Base-by-base conservation (phyloP, 805 yeast genomes). In the Metschnikowia drakensbergensis region DNA sequence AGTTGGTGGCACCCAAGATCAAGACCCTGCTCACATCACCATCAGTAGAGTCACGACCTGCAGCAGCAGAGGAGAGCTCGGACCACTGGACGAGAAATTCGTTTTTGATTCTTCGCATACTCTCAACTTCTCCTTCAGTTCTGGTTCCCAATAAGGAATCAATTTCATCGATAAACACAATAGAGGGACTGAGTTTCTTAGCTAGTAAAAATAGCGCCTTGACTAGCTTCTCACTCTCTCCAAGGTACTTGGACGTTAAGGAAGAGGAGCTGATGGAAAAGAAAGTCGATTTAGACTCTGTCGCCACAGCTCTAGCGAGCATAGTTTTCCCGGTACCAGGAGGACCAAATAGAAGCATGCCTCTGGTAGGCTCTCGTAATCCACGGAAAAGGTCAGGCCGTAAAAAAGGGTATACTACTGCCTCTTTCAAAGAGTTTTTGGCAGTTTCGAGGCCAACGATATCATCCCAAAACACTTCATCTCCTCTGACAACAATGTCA, bases 281-380 rank as follows among this genome's bases (percentile, higher is more conserved):
- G 62, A 92, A 92, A 0, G 97, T 91, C 0, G 96, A 88, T 51
- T 86, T 84, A 6, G 96, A 86, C 69, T 94, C 98, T 2, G 95
- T 88, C 2, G 97, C 98, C 3, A 94, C 97, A 0, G 98, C 96
- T 54, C 96, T 76, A 0, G 97, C 97, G 56, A 92, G 77, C 98
- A 92, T 91, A 0, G 97, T 91, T 62, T 94, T 92, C 48, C 98
- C 98, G 0, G 98, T 92, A n/a, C 99, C 99, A 0, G 98, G 97
- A 2, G 99, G 98, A 0, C 99, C 99, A 71, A 90, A 92, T 37
- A 92, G 68, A 22, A 92, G 74, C 96, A 94, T 89, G n/a, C 98
- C 98, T 50, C 96, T 72, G 0, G 96, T 91, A 0, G 98, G 98
- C 68, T 91, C 97, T 57, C 97, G 75, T 46, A 92, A 70, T 0